phyloP scores from a whole-genome alignment of 2,329 filamentous ascomycete species.

The Colletotrichum chrysophilum region DNA sequence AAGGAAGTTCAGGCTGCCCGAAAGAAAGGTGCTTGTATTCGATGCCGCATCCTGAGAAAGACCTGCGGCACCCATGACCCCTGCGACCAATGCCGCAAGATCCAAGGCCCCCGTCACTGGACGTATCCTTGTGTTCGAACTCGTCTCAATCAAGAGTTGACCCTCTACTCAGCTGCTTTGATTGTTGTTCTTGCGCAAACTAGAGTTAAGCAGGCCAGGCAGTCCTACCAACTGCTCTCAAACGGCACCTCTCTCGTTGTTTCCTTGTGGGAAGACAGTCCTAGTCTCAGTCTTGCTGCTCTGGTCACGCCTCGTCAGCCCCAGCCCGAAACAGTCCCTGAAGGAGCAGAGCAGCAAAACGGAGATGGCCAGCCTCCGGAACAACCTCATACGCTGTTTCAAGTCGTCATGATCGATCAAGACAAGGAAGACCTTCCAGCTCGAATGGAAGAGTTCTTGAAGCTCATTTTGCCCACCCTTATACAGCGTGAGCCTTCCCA shows the following conservation, averaged over 20 bases:
- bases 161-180: slow-evolving; percentile 68
- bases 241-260: slow-evolving; percentile 41
- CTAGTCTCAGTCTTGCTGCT: slow-evolving; percentile 19
- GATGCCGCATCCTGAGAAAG: slow-evolving; percentile 70
- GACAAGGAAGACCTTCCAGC: slow-evolving; percentile 64
- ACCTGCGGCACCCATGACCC: slow-evolving; percentile 69
- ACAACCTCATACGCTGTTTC: slow-evolving; percentile 22
- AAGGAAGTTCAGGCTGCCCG: slow-evolving; percentile 71
- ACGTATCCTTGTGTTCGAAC: slow-evolving; percentile 67
- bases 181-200: slow-evolving; percentile 67
- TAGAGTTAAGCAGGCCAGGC: slow-evolving; percentile 61
- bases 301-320: slow-evolving; percentile 19
- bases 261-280: slow-evolving; percentile 21
- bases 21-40: slow-evolving; percentile 69
- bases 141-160: slow-evolving; percentile 64
- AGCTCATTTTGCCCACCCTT: slow-evolving; percentile 60
- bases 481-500: slow-evolving; percentile 64
- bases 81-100: slow-evolving; percentile 68
- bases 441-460: slow-evolving; percentile 66
- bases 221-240: slow-evolving; percentile 52
- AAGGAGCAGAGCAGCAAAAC: slow-evolving; percentile 1
- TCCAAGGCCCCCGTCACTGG: slow-evolving; percentile 70
- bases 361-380: slow-evolving; percentile 10
- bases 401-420: slow-evolving; percentile 63
- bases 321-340: background rate